phyloP scores from a whole-genome alignment of 371 early-diverging fungal species.

The Mucor saturninus region DNA sequence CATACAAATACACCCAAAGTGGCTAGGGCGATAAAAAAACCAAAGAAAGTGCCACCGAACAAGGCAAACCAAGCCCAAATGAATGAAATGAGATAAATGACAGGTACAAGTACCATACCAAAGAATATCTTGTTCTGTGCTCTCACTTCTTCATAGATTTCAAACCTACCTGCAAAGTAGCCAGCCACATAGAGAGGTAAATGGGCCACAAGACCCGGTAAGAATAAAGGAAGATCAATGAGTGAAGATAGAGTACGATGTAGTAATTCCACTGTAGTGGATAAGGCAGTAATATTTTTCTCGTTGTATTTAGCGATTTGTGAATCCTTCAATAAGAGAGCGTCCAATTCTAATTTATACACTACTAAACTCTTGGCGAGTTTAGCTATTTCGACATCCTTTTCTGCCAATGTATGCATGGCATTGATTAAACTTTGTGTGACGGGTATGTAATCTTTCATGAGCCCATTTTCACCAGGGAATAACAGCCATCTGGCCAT shows the following conservation, averaged over 20 bases:
- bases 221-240: slow-evolving; percentile 56
- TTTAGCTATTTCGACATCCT: slow-evolving; percentile 36
- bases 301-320: slow-evolving; percentile 58
- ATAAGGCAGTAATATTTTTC: slow-evolving; percentile 45
- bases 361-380: slow-evolving; percentile 47
- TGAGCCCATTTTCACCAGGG: slow-evolving; percentile 45
- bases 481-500: slow-evolving; percentile 57
- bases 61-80: slow-evolving; percentile 48
- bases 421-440: slow-evolving; percentile 59
- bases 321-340: slow-evolving; percentile 39
- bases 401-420: slow-evolving; percentile 30
- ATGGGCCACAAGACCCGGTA: slow-evolving; percentile 59
- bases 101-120: slow-evolving; percentile 44
- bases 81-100: slow-evolving; percentile 48
- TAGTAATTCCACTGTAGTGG: slow-evolving; percentile 45
- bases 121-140: slow-evolving; percentile 64
- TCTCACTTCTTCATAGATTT: slow-evolving; percentile 59
- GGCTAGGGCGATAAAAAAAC: slow-evolving; percentile 45
- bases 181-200: slow-evolving; percentile 59
- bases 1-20: slow-evolving; percentile 48
- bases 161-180: slow-evolving; percentile 51
- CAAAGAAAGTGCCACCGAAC: slow-evolving; percentile 49
- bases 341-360: slow-evolving; percentile 50
- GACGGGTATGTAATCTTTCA: slow-evolving; percentile 55
- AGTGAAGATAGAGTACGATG: slow-evolving; percentile 44